Evolutionary conservation across 75 land plant species (phyloP).

Genomic region (Ceratopteris richardii): DNA sequence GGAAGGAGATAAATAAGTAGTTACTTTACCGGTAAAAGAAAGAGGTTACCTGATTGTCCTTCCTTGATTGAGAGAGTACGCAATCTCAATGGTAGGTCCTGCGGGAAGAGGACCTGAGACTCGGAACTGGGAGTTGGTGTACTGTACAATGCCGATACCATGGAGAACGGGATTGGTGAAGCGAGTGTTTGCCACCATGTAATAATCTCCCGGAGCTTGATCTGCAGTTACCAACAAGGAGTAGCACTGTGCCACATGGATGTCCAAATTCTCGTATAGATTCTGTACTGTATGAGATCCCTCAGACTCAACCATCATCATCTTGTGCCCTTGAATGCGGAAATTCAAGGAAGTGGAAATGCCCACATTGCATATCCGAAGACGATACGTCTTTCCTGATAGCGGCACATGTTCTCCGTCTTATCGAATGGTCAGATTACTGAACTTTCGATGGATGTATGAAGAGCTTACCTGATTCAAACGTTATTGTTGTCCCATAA

Average conservation of each 20-base stretch:
- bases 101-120: conserved; percentile 49
- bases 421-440: neutral
- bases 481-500: conserved; percentile 32
- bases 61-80: conserved; percentile 67
- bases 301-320: conserved; percentile 82
- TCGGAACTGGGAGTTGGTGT: conserved; percentile 38
- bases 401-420: neutral
- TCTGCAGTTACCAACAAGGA: conserved; percentile 72
- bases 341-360: conserved; percentile 63
- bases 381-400: conserved; percentile 74
- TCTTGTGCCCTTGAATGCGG: conserved; percentile 72
- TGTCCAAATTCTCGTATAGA: conserved; percentile 58
- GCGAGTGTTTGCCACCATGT: conserved; percentile 66
- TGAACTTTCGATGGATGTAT: neutral
- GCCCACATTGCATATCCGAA: conserved; percentile 85
- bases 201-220: conserved; percentile 62
- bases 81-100: conserved; percentile 64
- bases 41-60: conserved; percentile 38
- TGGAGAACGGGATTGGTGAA: conserved; percentile 56
- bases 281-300: conserved; percentile 75
- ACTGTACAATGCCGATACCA: conserved; percentile 51
- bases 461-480: conserved; percentile 43
- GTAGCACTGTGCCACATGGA: conserved; percentile 78
- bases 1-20: too few relatives aligned
- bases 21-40: neutral